A percentile compares a stretch with the other conserved stretches of the same genome.
phyloP scores from a whole-genome alignment of 1,284 basidiomycete species.

The Trichosporon asahii region DNA sequence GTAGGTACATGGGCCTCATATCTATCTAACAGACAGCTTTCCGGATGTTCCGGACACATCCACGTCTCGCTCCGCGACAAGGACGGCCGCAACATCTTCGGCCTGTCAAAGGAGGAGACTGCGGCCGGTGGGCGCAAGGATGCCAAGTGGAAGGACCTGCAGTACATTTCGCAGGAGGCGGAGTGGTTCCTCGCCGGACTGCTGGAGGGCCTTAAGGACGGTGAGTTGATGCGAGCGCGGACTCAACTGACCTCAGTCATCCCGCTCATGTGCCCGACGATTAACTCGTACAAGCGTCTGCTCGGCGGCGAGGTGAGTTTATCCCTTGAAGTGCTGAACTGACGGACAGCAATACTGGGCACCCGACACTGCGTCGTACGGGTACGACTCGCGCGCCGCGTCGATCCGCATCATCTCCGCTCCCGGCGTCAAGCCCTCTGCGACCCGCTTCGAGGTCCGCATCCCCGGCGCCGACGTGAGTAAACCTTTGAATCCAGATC shows the following conservation, averaged over 20 bases:
- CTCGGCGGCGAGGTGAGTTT: constrained; percentile 72
- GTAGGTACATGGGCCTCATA: constrained; percentile 55
- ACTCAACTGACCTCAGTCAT: constrained; percentile 36
- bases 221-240: constrained; percentile 53
- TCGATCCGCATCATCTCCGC: constrained; percentile 88
- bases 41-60: constrained; percentile 87
- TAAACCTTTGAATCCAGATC: background rate
- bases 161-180: constrained; percentile 74
- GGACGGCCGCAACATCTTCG: constrained; percentile 74
- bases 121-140: constrained; percentile 62
- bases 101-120: constrained; percentile 57
- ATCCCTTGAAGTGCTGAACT: background rate
- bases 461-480: constrained; percentile 92
- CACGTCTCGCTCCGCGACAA: constrained; percentile 79
- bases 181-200: constrained; percentile 92
- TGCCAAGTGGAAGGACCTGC: constrained; percentile 75
- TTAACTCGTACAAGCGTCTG: constrained; percentile 97
- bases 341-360: constrained; percentile 73
- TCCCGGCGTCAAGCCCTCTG: constrained; percentile 71
- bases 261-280: constrained; percentile 72
- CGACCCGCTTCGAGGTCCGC: constrained; percentile 83
- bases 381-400: constrained; percentile 89
- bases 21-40: constrained; percentile 59
- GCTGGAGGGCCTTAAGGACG: constrained; percentile 80
- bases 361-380: constrained; percentile 80